Evolutionary conservation across 2,329 filamentous ascomycete genomes (phyloP), one percentile per base, ranked within the genome.

Genomic region (Cladosporium colombiae): DNA sequence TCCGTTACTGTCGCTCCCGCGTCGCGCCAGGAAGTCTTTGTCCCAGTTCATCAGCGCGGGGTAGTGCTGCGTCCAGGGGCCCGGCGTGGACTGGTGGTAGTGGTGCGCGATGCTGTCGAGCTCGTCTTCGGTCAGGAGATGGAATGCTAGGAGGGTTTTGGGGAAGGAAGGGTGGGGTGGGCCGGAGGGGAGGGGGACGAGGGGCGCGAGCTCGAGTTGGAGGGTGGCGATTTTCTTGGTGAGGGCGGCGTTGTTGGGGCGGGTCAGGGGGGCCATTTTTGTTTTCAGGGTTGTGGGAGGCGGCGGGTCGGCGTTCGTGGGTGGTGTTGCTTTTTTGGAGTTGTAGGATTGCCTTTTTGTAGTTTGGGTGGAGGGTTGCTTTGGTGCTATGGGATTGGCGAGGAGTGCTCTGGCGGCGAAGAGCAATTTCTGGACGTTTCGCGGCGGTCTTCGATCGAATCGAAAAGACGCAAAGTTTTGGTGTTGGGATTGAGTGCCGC

Each of bases 41-140:
- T 78, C 75, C 90, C 89, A 92, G 62, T 81, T 77, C 73, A 93
- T 85, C n/a, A 85, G 87, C 70, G 86, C 87, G 0, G 90, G 90
- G 75, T 93, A 93, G 67, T 85, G 81, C 59, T 75, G 70, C 2
- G 84, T 84, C 80, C 82, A 86, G n/a, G 75, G 74, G 66, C 80
- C 80, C 0, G 85, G 86, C 0, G 83, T 85, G 66, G 83, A 83
- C 79, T 93, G 90, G 79, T 91, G 88, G 80, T 92, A 93, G 78
- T 90, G 91, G 70, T 84, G 80, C 3, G 90, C 90, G 49, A 93
- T 83, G 63, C 81, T 80, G 78, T 93, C 90, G 64, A 92, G 86
- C 78, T 93, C 83, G 33, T 78, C 78, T 75, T 91, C 88, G 18
- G 89, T 92, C 44, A 93, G 84, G 35, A 92, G 86, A 84, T 89